Conservation (phyloP, 495 filamentous ascomycete genomes). For the Diplogelasinospora grovesii region DNA sequence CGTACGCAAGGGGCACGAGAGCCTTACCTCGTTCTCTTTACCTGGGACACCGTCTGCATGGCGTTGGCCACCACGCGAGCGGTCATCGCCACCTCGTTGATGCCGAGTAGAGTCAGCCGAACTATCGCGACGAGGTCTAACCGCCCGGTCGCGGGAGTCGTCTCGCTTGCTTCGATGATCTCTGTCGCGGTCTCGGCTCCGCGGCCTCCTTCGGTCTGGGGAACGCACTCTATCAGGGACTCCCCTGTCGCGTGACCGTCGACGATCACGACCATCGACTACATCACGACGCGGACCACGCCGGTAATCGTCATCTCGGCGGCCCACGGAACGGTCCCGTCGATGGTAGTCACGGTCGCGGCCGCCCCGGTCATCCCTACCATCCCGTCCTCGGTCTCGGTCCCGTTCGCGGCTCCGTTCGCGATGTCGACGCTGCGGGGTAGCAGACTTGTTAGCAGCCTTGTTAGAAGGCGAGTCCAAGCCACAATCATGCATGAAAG, state of each 20-base stretch:
- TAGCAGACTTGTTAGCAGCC: constrained; percentile 28
- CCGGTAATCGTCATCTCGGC: constrained; percentile 64
- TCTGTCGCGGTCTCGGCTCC: constrained; percentile 55
- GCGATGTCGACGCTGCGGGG: constrained; percentile 48
- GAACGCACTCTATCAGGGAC: constrained; percentile 42
- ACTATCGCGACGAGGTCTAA: constrained; percentile 63
- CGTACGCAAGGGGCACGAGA: constrained; percentile 8
- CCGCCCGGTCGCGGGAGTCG: constrained; percentile 67
- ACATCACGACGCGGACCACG: constrained; percentile 45
- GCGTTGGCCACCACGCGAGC: constrained; percentile 45
- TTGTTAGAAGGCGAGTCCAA: not conserved
- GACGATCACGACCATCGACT: constrained; percentile 26
- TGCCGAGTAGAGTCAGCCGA: constrained; percentile 70
- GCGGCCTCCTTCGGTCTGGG: constrained; percentile 32
- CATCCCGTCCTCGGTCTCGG: constrained; percentile 43
- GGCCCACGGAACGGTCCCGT: constrained; percentile 68
- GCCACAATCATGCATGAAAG: not conserved
- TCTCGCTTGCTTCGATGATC: constrained; percentile 72
- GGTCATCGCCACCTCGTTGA: constrained; percentile 60
- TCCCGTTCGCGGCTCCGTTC: constrained; percentile 39
- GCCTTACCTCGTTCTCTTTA: constrained; percentile 46
- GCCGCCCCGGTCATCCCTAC: constrained; percentile 47
- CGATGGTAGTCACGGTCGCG: constrained; percentile 59
- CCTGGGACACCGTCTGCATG: constrained; percentile 38
- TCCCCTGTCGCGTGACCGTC: constrained; percentile 60